Base-by-base conservation (phyloP, 2,329 filamentous ascomycete genomes). In the Spiromastix sp. region DNA sequence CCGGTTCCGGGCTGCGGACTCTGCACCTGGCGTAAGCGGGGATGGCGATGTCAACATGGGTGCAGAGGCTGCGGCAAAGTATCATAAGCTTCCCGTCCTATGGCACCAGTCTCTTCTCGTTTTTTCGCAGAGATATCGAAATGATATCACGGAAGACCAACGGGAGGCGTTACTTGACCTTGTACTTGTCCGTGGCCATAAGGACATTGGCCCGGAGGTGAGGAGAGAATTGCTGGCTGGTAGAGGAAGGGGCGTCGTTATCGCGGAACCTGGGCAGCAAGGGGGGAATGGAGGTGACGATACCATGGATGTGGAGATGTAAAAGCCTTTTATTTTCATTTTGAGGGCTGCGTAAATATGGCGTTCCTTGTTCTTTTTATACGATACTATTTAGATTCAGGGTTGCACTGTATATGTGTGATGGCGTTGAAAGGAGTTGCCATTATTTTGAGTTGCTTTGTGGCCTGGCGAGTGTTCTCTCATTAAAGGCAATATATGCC, bases 71-170 rank as follows among this genome's bases (percentile, higher is more conserved):
- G 66, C 66, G n/a, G 71, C 74, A 31, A 66, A 70, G 57, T 59
- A 69, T 47, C 52, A 63, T 16, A 85, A 82, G 54, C 59, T 96
- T 45, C 91, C 93, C 0, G 86, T 98, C 5, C 77, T 98, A 37
- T 98, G 89, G 86, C 91, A 98, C 59, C 89, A 96, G 64, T 86
- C 82, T 48, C 67, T 98, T 19, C 64, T 98, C 36, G 81, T 85
- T 2, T 98, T 98, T 62, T 86, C 91, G 17, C 83, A 95, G 63
- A 72, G 89, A 38, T 98, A 96, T 63, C 79, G 86, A 52, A 93
- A 95, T 48, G 89, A 96, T 58, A 89, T 95, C 48, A 94, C 86
- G 2, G 87, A 95, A 57, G 87, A 95, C 48, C 87, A 94, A 66
- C 71, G 87, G 48, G 89, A 98, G 62, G 84, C 86, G 1, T 63